Base-by-base conservation (phyloP, 305 asterid species). In the Fraxinus velutina region DNA sequence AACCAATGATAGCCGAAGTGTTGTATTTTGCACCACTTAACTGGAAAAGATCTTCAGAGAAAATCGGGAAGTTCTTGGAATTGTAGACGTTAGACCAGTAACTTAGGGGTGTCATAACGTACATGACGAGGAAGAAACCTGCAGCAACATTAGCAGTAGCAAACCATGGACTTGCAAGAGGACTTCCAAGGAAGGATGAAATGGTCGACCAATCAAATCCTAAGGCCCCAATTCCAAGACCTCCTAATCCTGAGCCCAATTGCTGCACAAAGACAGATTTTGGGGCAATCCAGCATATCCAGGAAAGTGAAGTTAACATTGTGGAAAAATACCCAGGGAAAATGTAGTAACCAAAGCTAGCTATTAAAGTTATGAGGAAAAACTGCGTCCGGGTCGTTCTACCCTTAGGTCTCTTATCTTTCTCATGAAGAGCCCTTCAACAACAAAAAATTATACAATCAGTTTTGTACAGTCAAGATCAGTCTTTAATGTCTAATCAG, bases 131-230 rank as follows among this genome's bases (percentile, higher is more conserved):
- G 68, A 83, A 0, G 70, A 82, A 88, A 1, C 94, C 94, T 0
- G 60, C 85, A 3, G 82, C 86, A 4, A 85, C 17, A 73, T 92
- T 92, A 0, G 81, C 88, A 2, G 89, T 79, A 7, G 93, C 90
- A 78, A 89, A 90, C 89, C 89, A 89, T 10, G 96, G 93, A 47
- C 90, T 87, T 2, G 88, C 90, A 3, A 91, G 80, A 3, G 95
- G 93, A 85, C 87, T 89, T 4, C 91, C 92, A 0, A 89, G 86
- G 81, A 70, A 91, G 0, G 90, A 39, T 0, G 90, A 62, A n/a
- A 91, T 79, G 0, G 89, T 80, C 0, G 88, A 22, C 92, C 94
- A 90, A n/a, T 90, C 94, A 0, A 90, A 3, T 0, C 89, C 92
- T 0, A 92, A 0, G 12, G 88, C 82, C 0, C 85, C 91, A 6